Conservation (phyloP, 2,329 filamentous ascomycete genomes). For the Phialocephala subalpina region DNA sequence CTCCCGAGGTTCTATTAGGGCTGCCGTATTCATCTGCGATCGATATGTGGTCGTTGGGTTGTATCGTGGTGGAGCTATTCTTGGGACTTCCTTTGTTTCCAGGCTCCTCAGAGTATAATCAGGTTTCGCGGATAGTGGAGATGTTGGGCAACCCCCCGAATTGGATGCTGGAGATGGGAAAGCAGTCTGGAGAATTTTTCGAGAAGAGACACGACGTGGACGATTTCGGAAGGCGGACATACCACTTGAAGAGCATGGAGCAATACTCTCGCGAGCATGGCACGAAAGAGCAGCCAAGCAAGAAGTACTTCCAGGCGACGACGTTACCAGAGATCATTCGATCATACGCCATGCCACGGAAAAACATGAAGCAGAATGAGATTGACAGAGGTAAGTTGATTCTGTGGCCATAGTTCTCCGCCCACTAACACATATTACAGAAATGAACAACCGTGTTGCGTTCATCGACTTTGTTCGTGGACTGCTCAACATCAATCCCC, state of each 20-base stretch:
- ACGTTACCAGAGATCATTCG: constrained; percentile 97
- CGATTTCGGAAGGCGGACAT: constrained; percentile 90
- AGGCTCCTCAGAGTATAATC: constrained; percentile 98
- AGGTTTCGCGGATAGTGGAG: constrained; percentile 95
- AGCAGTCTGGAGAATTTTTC: constrained; percentile 97
- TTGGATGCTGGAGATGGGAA: constrained; percentile 99
- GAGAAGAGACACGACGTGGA: constrained; percentile 84
- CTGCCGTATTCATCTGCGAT: constrained; percentile 98
- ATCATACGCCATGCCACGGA: constrained; percentile 96
- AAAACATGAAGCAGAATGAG: constrained; percentile 98
- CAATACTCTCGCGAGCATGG: constrained; percentile 96
- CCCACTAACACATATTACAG: constrained; percentile 55
- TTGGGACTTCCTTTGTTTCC: constrained; percentile 93
- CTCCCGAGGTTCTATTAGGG: constrained; percentile 93
- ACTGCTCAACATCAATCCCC: constrained; percentile 89
- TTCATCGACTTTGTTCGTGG: constrained; percentile 99
- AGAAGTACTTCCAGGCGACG: constrained; percentile 97
- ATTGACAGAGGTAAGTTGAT: constrained; percentile 83
- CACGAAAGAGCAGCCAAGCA: constrained; percentile 98
- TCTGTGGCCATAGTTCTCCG: constrained; percentile 23
- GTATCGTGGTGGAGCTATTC: constrained; percentile 98
- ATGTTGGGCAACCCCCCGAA: constrained; percentile 97
- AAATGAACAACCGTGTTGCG: constrained; percentile 97
- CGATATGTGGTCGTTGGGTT: constrained; percentile 99
- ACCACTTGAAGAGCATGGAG: constrained; percentile 95